Evolutionary conservation across 805 yeast genomes (phyloP), one percentile per base, ranked within the genome.

Genomic region (Clavispora carvajalis): DNA sequence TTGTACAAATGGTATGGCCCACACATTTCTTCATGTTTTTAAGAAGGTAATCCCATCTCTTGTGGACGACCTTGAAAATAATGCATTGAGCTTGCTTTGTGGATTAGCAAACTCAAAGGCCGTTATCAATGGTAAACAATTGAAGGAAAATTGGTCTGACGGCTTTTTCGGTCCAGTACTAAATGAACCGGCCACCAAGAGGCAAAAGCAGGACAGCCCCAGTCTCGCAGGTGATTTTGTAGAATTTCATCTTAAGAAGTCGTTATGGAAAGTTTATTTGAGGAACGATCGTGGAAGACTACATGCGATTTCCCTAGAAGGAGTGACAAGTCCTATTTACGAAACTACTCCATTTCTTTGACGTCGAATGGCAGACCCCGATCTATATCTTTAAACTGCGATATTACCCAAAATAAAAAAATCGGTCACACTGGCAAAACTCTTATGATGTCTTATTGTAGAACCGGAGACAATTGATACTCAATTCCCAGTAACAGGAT

Each of bases 261-360:
- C 77, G 2, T 65, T 70, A 42, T 76, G 78, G 78, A 57, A 62
- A 17, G 37, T 64, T 53, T 16, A 47, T 54, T 46, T 47, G 60
- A 15, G 62, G 59, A 1, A 45, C n/a, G n/a, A 51, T 18, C 43
- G 43, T 19, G 40, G 52, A 1, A 46, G 62, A 24, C 44, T 65
- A 16, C 64, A 62, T 19, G 62, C 58, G 2, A 62, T 65, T 1
- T 39, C 55, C 4, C 36, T 65, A 11, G 61, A 59, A 36, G 71
- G 65, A 3, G 43, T 28, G 31, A 7, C 31, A 6, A 15, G 19
- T 8, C 31, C 5, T 7, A 2, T n/a, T 5, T 26, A 8, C 16
- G 19, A 28, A 13, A 18, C 31, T 16, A 6, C 16, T 6, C 37
- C 42, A 3, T 57, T 56, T 34, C 47, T 56, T 15, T 28, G 19